Base-by-base conservation (phyloP, 495 filamentous ascomycete genomes). In the Annulohypoxylon bovei region DNA sequence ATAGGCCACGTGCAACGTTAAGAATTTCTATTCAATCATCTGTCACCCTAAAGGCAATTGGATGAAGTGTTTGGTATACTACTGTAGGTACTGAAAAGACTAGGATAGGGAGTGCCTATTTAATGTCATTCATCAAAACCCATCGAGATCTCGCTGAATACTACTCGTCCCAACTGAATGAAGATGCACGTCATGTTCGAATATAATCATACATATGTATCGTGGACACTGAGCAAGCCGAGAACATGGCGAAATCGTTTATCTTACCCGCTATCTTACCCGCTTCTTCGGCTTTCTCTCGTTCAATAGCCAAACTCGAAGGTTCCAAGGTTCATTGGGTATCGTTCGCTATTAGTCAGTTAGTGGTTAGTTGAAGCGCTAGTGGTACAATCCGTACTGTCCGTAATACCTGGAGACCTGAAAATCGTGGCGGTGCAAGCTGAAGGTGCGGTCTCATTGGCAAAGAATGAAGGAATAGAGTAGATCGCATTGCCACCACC, bases 361-460 rank as follows among this genome's bases (percentile, higher is more conserved):
- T 32, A 18, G 5, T 30, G 49, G 23, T 9, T n/a, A 44, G 47
- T 14, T 63, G 44, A 47, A 16, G 22, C 14, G 14, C 28, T 32
- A 18, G 5, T 30, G 49, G 23, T 9, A 35, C 1, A 35, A 35
- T 35, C 32, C 32, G 23, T 9, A 35, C 1, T 8, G 11, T 35
- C 32, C 32, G 7, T 9, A 5, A 42, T 4, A 42, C 39, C 4
- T 20, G 39, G 14, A 16, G 20, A 57, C 27, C 42, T 23, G 35
- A 47, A 42, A 27, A 67, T 46, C 40, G 64, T 67, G 64, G 64
- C 64, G 64, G 64, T 67, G 64, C 55, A 46, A 20, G n/a, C 16
- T 42, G 16, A 20, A 42, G 14, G n/a, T 27, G 18, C 30, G 0
- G 56, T 37, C 22, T 53, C 46, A 60, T 54, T 67, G 64, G 54